Conservation (phyloP, 2,329 filamentous ascomycete genomes). For the Mollisia scopiformis region DNA sequence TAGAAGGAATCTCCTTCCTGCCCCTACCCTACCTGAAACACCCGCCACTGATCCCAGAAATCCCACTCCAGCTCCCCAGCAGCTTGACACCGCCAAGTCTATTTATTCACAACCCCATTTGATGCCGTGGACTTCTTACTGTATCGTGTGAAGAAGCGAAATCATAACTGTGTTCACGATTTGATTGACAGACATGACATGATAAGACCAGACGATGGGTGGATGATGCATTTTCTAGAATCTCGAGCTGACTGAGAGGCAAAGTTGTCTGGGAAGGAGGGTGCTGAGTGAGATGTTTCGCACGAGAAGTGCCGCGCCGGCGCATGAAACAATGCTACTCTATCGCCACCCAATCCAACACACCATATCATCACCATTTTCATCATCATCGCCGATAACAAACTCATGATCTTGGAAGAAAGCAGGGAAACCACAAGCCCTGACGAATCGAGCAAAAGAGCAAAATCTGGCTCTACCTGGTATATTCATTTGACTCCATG, state of each 20-base stretch:
- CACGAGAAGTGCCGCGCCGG: not conserved
- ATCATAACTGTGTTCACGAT: no score
- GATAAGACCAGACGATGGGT: no score
- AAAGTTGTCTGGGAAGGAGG: no score
- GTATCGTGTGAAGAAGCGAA: no score
- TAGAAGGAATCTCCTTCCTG: not conserved
- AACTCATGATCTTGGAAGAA: not conserved
- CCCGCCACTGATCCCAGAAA: not conserved
- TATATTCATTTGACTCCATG: slow-evolving; percentile 15
- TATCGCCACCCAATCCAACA: not conserved
- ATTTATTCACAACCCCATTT: no score
- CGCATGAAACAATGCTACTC: not conserved
- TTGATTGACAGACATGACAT: no score
- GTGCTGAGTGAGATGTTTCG: no score
- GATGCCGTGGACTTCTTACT: no score
- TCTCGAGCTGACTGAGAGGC: no score
- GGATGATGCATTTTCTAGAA: no score
- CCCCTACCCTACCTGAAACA: not conserved
- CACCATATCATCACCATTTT: no score
- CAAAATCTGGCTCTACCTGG: not conserved
- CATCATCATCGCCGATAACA: not conserved
- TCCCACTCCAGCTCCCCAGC: no score
- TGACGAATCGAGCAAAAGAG: not conserved
- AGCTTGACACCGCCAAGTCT: not conserved
- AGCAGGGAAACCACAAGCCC: not conserved